phyloP scores from a whole-genome alignment of 805 yeast species.

The Isabelozyma gotoi region DNA sequence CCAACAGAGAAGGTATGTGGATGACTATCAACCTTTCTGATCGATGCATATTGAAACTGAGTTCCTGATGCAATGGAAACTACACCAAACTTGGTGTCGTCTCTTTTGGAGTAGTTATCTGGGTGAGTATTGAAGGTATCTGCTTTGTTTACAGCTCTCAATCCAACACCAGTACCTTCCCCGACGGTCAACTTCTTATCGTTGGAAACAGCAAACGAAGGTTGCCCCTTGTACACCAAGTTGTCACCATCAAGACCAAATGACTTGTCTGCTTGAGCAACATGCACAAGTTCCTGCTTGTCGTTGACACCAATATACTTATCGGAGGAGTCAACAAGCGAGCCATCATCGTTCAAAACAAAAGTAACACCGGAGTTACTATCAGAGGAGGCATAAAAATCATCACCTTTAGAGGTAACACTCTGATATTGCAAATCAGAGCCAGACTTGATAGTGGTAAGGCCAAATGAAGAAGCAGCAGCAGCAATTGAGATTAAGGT shows the following conservation, averaged over 20 bases:
- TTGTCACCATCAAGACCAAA: conserved; percentile 9
- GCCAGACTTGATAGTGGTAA: conserved; percentile 24
- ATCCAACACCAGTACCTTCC: not conserved
- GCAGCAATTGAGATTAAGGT: conserved; percentile 20
- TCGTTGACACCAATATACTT: not conserved
- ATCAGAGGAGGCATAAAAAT: conserved; percentile 10
- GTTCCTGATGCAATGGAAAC: conserved; percentile 24
- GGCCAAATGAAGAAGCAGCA: conserved; percentile 18
- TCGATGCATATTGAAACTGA: conserved; percentile 20
- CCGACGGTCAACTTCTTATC: not conserved
- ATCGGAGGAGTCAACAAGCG: conserved; percentile 17
- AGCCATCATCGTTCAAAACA: conserved; percentile 20
- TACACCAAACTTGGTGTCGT: conserved; percentile 5
- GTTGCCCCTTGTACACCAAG: conserved; percentile 1
- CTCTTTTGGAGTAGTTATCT: not conserved
- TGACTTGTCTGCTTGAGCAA: conserved; percentile 2
- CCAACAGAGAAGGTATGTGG: conserved; percentile 37
- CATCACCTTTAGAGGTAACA: conserved; percentile 8
- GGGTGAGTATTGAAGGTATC: too few species aligned
- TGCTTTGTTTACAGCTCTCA: not conserved
- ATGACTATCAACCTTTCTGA: conserved; percentile 28
- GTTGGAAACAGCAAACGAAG: conserved; percentile 3
- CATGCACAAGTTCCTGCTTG: conserved; percentile 1
- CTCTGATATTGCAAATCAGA: conserved; percentile 20
- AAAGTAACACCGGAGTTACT: conserved; percentile 10